Conservation (phyloP, 257 asterid species). For the Fraxinus anomala region DNA sequence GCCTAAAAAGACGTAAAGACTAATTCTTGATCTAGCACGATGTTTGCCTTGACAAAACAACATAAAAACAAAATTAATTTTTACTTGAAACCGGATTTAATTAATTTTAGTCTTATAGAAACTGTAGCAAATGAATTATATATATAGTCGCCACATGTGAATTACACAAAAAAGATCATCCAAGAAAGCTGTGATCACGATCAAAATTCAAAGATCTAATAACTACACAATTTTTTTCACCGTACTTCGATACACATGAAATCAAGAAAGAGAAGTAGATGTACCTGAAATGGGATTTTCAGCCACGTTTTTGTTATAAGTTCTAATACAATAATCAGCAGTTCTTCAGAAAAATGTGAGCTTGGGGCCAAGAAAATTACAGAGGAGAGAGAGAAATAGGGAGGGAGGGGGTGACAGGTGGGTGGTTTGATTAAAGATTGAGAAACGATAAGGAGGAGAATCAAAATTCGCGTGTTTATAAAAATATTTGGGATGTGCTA, state of each 20-base stretch:
- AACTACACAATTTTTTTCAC: neutral
- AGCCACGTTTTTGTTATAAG: slow-evolving; percentile 43
- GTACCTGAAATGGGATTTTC: slow-evolving; percentile 59
- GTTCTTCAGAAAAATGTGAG: neutral
- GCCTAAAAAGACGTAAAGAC: too few species aligned
- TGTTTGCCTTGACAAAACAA: too few species aligned
- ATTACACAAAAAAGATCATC: slow-evolving; percentile 24
- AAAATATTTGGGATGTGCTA: too few species aligned
- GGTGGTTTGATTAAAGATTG: slow-evolving; percentile 24
- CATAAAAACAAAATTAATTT: too few species aligned
- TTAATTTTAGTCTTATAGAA: too few species aligned
- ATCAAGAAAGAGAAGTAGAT: neutral
- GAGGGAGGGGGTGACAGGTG: neutral
- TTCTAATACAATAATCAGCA: slow-evolving; percentile 16
- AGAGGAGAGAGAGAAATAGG: neutral
- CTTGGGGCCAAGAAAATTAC: slow-evolving; percentile 26
- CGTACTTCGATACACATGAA: slow-evolving; percentile 5
- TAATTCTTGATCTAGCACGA: too few species aligned
- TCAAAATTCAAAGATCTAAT: slow-evolving; percentile 32
- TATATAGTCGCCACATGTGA: neutral
- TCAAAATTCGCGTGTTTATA: too few species aligned
- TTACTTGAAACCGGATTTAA: too few species aligned
- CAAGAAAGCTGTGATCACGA: slow-evolving; percentile 36
- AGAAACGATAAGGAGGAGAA: neutral
- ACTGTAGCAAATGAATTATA: too few species aligned